Base-by-base conservation (phyloP, 148 eudicot genomes). In the Oxyria digyna region DNA sequence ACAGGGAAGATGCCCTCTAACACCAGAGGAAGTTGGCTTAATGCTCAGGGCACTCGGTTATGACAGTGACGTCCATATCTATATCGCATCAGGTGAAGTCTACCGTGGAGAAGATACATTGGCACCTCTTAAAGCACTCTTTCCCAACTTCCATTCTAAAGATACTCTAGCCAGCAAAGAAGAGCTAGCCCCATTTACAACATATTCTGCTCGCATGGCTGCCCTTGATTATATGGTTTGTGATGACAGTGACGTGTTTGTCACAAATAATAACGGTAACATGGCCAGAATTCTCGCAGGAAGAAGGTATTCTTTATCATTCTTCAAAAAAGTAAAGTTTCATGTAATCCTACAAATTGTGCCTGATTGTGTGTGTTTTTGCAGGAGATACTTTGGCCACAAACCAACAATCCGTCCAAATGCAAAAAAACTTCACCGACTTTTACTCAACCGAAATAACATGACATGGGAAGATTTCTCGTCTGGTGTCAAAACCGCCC, bases 261-360 rank as follows among this genome's bases (percentile, higher is more conserved):
- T 87, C 78, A 79, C 96, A 35, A 91, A 91, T 75, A 91, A 91
- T 73, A 91, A 91, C 62, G 97, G 97, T 23, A 91, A 91, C 78
- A 91, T 91, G 97, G 97, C 96, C 40, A 87, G 76, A 74, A 91
- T 91, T 42, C 75, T 91, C 37, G 91, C 97, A 21, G 97, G 97
- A 75, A 79, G 90, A 84, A 91, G 97, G 97, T 91, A 84, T 68
- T 68, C 42, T 31, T 26, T 4, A 14, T 24, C 35, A 59, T 15
- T 8, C 52, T 46, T n/a, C 23, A 52, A 50, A 0, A n/a, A 21
- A 8, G 20, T 54, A 21, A 54, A 24, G 24, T 7, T 6, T 1
- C 26, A 8, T 2, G 3, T 15, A 17, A 43, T 43, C 15, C 7
- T 15, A 13, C 17, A 43, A 43, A 43, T 3, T 17, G 15, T 21